Base-by-base conservation (phyloP, 2,329 filamentous ascomycete genomes). In the Blumeria graminis region DNA sequence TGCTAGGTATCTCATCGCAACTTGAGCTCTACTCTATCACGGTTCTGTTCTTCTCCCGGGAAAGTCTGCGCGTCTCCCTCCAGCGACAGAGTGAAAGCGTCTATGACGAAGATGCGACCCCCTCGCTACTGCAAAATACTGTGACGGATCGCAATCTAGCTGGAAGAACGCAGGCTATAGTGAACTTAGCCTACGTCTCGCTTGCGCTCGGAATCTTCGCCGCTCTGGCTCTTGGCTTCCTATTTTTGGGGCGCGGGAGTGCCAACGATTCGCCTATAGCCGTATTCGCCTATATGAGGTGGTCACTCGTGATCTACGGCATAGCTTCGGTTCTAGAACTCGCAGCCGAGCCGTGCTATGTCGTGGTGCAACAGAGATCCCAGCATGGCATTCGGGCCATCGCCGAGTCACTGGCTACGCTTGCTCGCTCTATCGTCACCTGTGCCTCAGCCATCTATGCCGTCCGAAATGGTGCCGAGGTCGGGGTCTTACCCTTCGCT, bases 11-110 rank as follows among this genome's bases (percentile, higher is more conserved):
- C 5, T 84, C 89, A 1, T 83, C 89, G 0, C 92, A 95, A 68
- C 76, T 98, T 3, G 92, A 98, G 64, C 80, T 96, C 0, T 95
- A 89, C 68, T 89, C 90, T 58, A 83, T 94, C 48, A 87, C 88
- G 0, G 82, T 93, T n/a, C 75, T 98, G 0, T 95, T 94, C 69
- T 96, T 98, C 65, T 84, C 92, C 0, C 78, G 92, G 41, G 92
- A 98, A 69, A 90, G 84, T 64, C 71, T 96, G 53, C 82, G 92
- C 14, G 83, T 94, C n/a, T 88, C 90, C 32, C 78, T 94, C 38
- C 90, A 96, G 69, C 77, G 92, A 55, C 84, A 89, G 62, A 71
- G 68, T n/a, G 66, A 69, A n/a, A 61, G 60, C 13, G 56, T 54
- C 55, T 60, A 60, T 43, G 57, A 57, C 54, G 28, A 62, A 61